phyloP scores from a whole-genome alignment of 441 rosid species.

The Eutrema salsugineum region DNA sequence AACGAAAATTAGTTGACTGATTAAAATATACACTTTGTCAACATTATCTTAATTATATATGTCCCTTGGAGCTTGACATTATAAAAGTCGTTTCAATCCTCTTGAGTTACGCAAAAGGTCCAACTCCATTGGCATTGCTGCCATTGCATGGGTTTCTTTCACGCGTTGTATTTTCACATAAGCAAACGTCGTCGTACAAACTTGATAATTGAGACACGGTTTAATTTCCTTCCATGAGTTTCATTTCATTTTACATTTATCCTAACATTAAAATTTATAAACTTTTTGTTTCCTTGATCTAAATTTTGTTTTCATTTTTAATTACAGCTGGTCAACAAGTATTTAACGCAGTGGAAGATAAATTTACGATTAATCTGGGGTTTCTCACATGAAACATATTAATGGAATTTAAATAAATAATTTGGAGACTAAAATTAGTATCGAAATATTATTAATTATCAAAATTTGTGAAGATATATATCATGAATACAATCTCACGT shows the following conservation, averaged over 20 bases:
- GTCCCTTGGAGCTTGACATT: neutral
- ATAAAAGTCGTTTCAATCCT: neutral
- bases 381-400: no score
- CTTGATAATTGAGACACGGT: neutral
- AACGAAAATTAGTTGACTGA: neutral
- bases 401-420: no score
- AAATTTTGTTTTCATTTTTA: no score
- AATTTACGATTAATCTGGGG: neutral
- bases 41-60: neutral
- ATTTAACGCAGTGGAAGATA: neutral
- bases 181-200: neutral
- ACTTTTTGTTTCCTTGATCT: neutral
- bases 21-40: neutral
- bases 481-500: neutral
- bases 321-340: neutral
- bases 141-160: conserved; percentile 13
- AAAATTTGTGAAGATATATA: neutral
- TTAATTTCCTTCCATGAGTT: neutral
- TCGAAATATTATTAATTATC: neutral
- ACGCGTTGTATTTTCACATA: conserved; percentile 17
- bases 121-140: conserved; percentile 14
- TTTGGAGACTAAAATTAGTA: neutral
- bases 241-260: neutral
- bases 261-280: neutral
- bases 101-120: conserved; percentile 23